These are phyloP conservation scores for Colletotrichum cordylinicola DNA, from an alignment of 2,329 filamentous ascomycete genomes.

Conservation along the genomic window DNA sequence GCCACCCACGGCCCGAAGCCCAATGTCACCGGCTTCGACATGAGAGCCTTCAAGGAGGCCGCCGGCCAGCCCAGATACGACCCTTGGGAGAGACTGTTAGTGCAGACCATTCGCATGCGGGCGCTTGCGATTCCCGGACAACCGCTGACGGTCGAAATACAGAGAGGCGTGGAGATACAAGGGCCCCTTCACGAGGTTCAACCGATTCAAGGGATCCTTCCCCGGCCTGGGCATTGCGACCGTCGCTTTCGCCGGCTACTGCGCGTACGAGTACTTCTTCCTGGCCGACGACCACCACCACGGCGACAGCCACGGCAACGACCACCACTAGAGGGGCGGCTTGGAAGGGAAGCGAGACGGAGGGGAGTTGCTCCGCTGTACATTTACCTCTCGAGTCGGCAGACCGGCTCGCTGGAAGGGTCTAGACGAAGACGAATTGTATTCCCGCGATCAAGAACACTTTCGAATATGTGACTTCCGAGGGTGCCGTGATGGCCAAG, in stretches of 20 bases:
- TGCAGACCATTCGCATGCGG: conserved; percentile 27
- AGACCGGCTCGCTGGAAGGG: conserved; percentile 16
- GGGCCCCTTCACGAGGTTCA: conserved; percentile 85
- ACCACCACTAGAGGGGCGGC: conserved; percentile 56
- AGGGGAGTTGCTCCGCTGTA: conserved; percentile 33
- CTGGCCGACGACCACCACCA: conserved; percentile 74
- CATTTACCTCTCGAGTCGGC: conserved; percentile 35
- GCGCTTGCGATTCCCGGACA: not conserved
- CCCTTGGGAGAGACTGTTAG: conserved; percentile 70
- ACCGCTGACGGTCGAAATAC: conserved; percentile 23
- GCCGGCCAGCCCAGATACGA: conserved; percentile 69
- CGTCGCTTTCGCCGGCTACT: conserved; percentile 89
- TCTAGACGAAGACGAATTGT: conserved; percentile 14
- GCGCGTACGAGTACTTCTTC: conserved; percentile 88
- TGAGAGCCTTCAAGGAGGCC: conserved; percentile 78
- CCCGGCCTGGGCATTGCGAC: conserved; percentile 92
- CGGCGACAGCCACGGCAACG: conserved; percentile 57
- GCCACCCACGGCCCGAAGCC: conserved; percentile 55
- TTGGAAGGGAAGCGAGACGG: conserved; percentile 14
- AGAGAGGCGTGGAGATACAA: conserved; percentile 97
- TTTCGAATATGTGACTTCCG: not conserved
- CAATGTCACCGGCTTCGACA: conserved; percentile 93
- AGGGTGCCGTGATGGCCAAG: not conserved
- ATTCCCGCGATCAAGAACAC: not conserved
- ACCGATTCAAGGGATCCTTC: conserved; percentile 86